Evolutionary conservation across 768 basidiomycete genomes (phyloP), one percentile per base, ranked within the genome.

Genomic region (Lyophyllum semitale): DNA sequence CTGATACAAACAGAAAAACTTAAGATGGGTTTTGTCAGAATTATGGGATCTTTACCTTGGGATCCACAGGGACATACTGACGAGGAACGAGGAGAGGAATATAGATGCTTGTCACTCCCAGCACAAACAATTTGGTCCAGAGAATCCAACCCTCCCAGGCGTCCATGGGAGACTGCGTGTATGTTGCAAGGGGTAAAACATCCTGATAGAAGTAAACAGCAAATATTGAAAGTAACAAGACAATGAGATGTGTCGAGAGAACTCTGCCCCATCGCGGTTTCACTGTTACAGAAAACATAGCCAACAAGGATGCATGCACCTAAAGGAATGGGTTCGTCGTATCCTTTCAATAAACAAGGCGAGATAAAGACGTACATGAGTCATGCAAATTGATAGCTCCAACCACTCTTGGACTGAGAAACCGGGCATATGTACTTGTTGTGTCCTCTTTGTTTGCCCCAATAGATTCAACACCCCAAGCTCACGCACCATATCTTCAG

Each of bases 141-240:
- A 87, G 66, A 30, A 83, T 54, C 47, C 65, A 55, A 7, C 83
- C 79, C 59, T 82, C 81, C 1, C 63, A 63, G 1, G 65, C 60
- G 59, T 89, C 88, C n/a, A 70, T 56, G 6, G 85, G 83, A 13
- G 51, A 32, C 20, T 76, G 68, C n/a, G 72, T 74, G 66, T 73
- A 86, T 0, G 84, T 88, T 15, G 76, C 69, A 8, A 88, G 62
- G 11, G 87, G 88, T 65, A 76, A 85, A 6, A 89, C 47, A 61
- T 84, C 80, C n/a, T 86, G 78, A 61, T 84, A 85, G 30, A 70
- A 68, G 60, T 78, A 88, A 8, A 84, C 73, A 9, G 60, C 59
- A 63, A 82, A 81, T 4, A 72, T 72, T 23, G 71, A 68, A n/a
- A 84, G 59, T 9, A 87, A 67, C 1, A 87, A 60, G 18, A 71